Evolutionary conservation across 2,329 filamentous ascomycete genomes (phyloP), one percentile per base, ranked within the genome.

Genomic region (Ceratocystis eucalypticola): DNA sequence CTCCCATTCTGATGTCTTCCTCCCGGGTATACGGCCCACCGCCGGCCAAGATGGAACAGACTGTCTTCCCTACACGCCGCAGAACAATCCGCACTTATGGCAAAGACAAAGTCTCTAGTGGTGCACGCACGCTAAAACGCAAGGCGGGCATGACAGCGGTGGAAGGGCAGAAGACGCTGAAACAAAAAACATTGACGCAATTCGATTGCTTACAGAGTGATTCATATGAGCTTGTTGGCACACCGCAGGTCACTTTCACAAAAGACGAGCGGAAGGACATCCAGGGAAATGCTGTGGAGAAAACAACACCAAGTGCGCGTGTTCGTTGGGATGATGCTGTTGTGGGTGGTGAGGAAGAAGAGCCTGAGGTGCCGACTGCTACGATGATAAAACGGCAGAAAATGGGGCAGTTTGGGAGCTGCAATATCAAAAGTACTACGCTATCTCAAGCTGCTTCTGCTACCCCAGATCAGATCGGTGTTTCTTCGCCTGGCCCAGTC

Each of bases 141-240:
- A n/a, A 45, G 17, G 33, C 15, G 25, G n/a, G 62, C 15, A 50
- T 57, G n/a, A 45, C 66, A 17, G 15, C 30, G 25, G 46, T 44
- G 3, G 22, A 22, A 17, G 61, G 17, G n/a, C 6, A 20, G 3
- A 2, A 62, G 28, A 69, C 69, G 0, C 65, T 77, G 57, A 73
- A 72, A 67, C 77, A 79, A 70, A 75, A 77, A 71, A 79, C 77
- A 1, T 69, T 79, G 25, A 79, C 77, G 4, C 77, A 79, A 69
- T 74, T 65, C 45, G 20, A 37, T 4, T 22, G 45, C 17, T n/a
- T 61, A 25, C 22, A 33, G n/a, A 17, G n/a, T 5, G 30, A 55
- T 41, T n/a, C 22, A 8, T 37, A 61, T 33, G 44, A 46, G 2
- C n/a, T 37, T 15, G 45, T n/a, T 2, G 61, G 44, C 15, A 50